Conservation (phyloP, 2,329 filamentous ascomycete genomes). For the Tolypocladium capitatum region DNA sequence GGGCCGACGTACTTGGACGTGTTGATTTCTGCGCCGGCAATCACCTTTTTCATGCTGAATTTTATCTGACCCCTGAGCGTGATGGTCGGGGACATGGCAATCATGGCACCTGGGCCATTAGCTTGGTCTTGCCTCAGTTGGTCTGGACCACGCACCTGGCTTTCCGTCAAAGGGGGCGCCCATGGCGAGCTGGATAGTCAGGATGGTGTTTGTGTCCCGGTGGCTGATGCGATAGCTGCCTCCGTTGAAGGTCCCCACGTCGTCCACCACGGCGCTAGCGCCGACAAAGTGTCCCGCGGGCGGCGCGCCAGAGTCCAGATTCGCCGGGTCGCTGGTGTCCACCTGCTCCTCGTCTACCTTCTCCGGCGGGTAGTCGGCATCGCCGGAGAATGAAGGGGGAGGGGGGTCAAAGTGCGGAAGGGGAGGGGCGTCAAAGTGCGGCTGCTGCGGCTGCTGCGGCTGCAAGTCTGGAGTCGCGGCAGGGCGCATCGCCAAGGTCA, state of each 20-base stretch:
- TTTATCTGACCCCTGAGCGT: constrained; percentile 72
- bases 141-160: constrained; percentile 39
- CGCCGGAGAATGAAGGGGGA: constrained; percentile 11
- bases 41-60: constrained; percentile 84
- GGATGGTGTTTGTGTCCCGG: constrained; percentile 75
- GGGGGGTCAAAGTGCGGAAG: constrained; percentile 15
- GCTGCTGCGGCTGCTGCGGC: constrained; percentile 13
- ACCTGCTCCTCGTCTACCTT: constrained; percentile 14
- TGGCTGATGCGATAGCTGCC: constrained; percentile 91
- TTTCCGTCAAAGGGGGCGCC: constrained; percentile 73
- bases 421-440: too few relatives aligned
- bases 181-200: constrained; percentile 81
- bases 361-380: constrained; percentile 14
- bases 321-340: constrained; percentile 12
- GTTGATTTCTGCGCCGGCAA: constrained; percentile 67
- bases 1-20: constrained; percentile 77
- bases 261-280: constrained; percentile 52
- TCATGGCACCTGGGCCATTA: constrained; percentile 55
- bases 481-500: constrained; percentile 11
- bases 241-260: constrained; percentile 93
- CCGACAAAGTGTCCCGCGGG: constrained; percentile 48
- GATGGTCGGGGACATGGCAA: constrained; percentile 84
- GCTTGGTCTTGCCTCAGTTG: background rate
- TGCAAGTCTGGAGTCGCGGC: constrained; percentile 11
- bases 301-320: constrained; percentile 25